These are phyloP conservation scores for Rubia peregrina DNA, from an alignment of 305 asterid genomes.

Conservation along the genomic window DNA sequence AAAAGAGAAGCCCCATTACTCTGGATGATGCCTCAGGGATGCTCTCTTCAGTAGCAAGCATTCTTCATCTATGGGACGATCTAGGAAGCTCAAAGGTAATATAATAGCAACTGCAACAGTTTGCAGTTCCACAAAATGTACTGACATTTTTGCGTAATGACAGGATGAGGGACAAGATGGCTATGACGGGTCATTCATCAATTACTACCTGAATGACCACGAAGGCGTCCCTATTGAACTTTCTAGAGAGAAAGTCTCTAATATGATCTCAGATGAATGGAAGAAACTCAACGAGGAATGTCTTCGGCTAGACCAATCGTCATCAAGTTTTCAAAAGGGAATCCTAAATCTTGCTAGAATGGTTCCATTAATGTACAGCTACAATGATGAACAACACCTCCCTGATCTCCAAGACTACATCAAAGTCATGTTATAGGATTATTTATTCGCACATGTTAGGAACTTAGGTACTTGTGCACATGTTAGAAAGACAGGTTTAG, in stretches of 20 bases:
- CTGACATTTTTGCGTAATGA: background rate
- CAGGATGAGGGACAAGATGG: slow-evolving; percentile 21
- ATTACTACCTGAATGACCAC: slow-evolving; percentile 15
- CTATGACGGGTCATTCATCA: slow-evolving; percentile 14
- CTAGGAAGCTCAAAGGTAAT: slow-evolving; percentile 25
- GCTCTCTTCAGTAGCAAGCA: slow-evolving; percentile 18
- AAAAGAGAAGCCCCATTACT: background rate
- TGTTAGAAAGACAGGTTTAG: too few species aligned
- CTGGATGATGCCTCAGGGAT: slow-evolving; percentile 11
- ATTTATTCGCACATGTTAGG: background rate
- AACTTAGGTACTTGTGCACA: too few species aligned
- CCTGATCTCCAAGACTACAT: slow-evolving; percentile 28
- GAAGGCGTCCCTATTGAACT: slow-evolving; percentile 10
- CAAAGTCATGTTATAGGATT: slow-evolving; percentile 21
- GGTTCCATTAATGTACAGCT: slow-evolving; percentile 42
- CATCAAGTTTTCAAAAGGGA: slow-evolving; percentile 25
- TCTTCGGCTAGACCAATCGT: slow-evolving; percentile 18
- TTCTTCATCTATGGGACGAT: slow-evolving; percentile 29
- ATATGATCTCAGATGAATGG: slow-evolving; percentile 36
- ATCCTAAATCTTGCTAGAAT: slow-evolving; percentile 45
- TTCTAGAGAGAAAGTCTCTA: slow-evolving; percentile 20
- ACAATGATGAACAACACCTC: slow-evolving; percentile 31
- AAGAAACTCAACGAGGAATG: slow-evolving; percentile 37
- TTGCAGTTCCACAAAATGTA: background rate
- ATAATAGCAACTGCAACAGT: background rate